Evolutionary conservation across 257 asterid species (phyloP), one percentile per base, ranked within the genome.

Genomic region (Avicennia marina): DNA sequence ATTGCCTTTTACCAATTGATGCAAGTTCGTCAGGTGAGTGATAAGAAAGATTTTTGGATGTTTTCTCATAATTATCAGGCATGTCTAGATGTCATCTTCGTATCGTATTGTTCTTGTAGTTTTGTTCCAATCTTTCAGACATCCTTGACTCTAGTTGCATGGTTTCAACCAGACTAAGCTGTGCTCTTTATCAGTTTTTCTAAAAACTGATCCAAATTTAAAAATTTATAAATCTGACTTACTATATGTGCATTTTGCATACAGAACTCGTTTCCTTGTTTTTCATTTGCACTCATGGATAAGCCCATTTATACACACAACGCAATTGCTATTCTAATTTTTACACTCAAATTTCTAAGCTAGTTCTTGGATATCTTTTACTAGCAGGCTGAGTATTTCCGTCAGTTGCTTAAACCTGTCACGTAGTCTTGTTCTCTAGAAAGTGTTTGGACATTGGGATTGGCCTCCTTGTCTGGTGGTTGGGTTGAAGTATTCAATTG

Each of bases 401-500:
- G 96, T 47, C 96, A 87, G 82, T 80, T 87, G 83, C 96, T 87
- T 67, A 87, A 81, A 70, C 96, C 94, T 32, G 96, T 87, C 33
- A 87, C 96, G 93, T 87, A 85, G 93, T 87, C 70, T 51, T 56
- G 74, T 66, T 65, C 42, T n/a, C 36, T 25, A 6, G 9, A 27
- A 22, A 36, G 55, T 32, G 38, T 64, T 41, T 61, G 16, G 56
- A 33, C 32, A 36, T 53, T 19, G 41, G 26, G 19, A 17, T 48
- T 16, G 33, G 36, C 46, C 2, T 2, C 42, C 64, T 56, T 58
- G 39, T 47, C 62, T 56, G 60, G 53, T 47, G 55, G 62, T 56
- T 69, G 68, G 62, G 55, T 62, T 20, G 24, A 17, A 44, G 42
- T 53, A 52, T 62, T 47, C 49, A 46, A 49, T 48, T 21, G 53